Evolutionary conservation across 2,329 filamentous ascomycete genomes (phyloP), one percentile per base, ranked within the genome.

Genomic region (Aspergillus phoenicis): DNA sequence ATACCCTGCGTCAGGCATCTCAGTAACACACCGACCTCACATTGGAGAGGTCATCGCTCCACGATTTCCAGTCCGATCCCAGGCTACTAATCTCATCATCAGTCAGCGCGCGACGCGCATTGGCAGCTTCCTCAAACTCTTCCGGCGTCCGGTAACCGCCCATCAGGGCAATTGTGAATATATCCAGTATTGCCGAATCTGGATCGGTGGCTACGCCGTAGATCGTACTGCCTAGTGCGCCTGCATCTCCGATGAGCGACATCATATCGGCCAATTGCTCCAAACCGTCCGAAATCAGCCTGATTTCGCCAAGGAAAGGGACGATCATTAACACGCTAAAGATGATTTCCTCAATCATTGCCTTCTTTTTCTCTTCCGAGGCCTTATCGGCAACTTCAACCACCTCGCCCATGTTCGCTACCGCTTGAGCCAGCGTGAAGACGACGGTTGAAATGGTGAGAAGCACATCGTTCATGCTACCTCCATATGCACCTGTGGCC

Each of bases 241-340:
- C 36, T 8, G 22, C 52, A 26, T 54, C 52, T n/a, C 52, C 52
- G 11, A 54, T 30, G 20, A 54, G 52, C 52, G 52, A 54, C 36
- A 54, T 54, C 52, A 54, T 54, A 24, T 54, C 36, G 52, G 52
- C 52, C 52, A 54, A 8, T 26, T 54, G 52, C 26, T 54, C 52
- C 22, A 54, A 36, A 8, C 36, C 15, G 6, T 54, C 52, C 1
- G 52, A 54, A 17, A 54, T 54, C 13, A 30, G 22, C 36, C 22
- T 38, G 33, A 43, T 5, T 26, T 54, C 52, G 5, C 36, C 52
- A 1, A 54, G 17, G 6, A 54, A 54, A 22, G 52, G 52, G 52
- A 39, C 52, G 17, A 54, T 4, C 52, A 54, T 54, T 2, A 20
- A 8, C 3, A 54, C 20, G 22, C 52, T 36, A 28, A 54, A 54